Percentiles rank a stretch among this genome's conserved stretches.
Evolutionary conservation across 2,329 filamentous ascomycete genomes (phyloP).

Genomic region (Waltergamsia citrina): DNA sequence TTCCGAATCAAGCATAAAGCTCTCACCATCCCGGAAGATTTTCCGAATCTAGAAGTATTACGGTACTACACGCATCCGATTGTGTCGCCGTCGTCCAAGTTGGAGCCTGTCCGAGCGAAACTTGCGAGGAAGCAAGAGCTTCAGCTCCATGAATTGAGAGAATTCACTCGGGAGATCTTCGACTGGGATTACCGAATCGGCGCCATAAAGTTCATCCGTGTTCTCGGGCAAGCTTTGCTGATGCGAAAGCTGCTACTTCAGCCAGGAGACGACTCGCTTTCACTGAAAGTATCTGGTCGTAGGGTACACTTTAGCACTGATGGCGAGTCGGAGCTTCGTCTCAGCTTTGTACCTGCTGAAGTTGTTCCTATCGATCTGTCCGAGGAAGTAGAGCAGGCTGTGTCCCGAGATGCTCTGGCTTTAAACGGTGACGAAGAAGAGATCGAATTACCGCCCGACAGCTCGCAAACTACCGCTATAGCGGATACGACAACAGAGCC

Average conservation of each 20-base stretch:
- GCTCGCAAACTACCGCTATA: constrained; percentile 14
- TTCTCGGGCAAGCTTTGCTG: constrained; percentile 69
- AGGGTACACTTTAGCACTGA: constrained; percentile 68
- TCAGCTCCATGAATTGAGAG: constrained; percentile 45
- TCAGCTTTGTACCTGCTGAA: constrained; percentile 67
- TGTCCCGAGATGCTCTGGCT: constrained; percentile 44
- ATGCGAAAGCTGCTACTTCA: constrained; percentile 51
- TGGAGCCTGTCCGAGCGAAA: constrained; percentile 15
- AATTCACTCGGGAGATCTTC: constrained; percentile 71
- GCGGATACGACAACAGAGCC: constrained; percentile 61
- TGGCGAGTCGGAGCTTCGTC: constrained; percentile 63
- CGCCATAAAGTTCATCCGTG: constrained; percentile 75
- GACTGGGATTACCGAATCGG: constrained; percentile 76
- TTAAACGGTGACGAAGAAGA: constrained; percentile 63
- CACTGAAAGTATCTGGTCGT: constrained; percentile 57
- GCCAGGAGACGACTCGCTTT: too few relatives aligned
- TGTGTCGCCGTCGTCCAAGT: constrained; percentile 55
- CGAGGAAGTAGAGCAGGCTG: constrained; percentile 56
- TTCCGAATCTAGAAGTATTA: constrained; percentile 71
- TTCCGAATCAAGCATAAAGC: constrained; percentile 71
- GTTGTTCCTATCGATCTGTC: constrained; percentile 72
- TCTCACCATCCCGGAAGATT: constrained; percentile 65
- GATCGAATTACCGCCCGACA: constrained; percentile 30
- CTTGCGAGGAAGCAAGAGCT: constrained; percentile 7
- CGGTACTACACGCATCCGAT: constrained; percentile 83